Base-by-base conservation (phyloP, 2,329 filamentous ascomycete species). In the Claviceps sp. region DNA sequence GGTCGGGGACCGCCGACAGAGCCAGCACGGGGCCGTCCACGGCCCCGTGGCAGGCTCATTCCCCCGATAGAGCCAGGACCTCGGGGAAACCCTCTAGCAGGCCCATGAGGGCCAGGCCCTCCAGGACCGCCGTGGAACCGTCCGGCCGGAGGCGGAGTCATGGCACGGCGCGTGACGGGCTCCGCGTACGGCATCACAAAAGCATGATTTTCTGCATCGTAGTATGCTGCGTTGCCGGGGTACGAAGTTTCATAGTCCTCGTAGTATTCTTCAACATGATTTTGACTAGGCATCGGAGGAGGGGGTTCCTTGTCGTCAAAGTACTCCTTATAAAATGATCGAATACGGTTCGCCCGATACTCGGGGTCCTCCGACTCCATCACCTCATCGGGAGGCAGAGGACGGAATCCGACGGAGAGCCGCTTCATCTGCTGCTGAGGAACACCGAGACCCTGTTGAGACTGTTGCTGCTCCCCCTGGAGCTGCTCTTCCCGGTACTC, bases 311-410 rank as follows among this genome's bases (percentile, higher is more conserved):
- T 86, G 43, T 96, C 91, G 58, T 97, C 93, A 61, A 98, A 98
- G 72, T 98, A 98, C 65, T 98, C 93, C 72, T 96, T 96, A 74
- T 98, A 98, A 73, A 98, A 98, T 4, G 93, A 98, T 66, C 93
- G 81, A 59, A 98, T 98, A 54, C 93, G 84, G 73, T 96, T 97
- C 57, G 93, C 93, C 61, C 93, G 82, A 62, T 91, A 84, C 67
- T 97, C 93, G 0, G 93, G 89, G 64, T 96, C 91, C 64, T 97
- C 93, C 3, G 84, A 80, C 44, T 84, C 81, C 34, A 75, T 77
- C 51, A 87, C 81, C 57, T 95, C 86, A 62, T 90, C 84, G 38
- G 89, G 88, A 5, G 93, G 93, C 56, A 98, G 76, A 22, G 93
- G 93, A 16, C 93, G 85, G 67, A 95, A 77, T 30, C 82, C 81